These are phyloP conservation scores for Diaporthe sp. DNA, from an alignment of 2,329 filamentous ascomycete genomes.

Conservation along the genomic window DNA sequence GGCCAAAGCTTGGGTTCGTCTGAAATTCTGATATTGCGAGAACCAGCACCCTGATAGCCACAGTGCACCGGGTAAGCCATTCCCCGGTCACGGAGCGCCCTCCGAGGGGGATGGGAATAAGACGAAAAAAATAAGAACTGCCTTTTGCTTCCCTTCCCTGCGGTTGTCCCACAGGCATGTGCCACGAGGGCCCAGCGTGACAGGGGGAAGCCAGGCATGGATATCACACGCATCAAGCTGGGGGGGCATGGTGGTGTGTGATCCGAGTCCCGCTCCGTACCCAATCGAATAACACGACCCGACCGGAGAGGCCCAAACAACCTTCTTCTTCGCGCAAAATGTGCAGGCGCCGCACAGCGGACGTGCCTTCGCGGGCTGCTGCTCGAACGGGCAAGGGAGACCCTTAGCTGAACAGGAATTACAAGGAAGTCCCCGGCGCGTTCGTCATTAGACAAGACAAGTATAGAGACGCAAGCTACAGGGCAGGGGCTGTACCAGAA, in stretches of 20 bases:
- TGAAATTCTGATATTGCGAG: not conserved
- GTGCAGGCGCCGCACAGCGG: conserved; percentile 11
- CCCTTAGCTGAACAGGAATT: conserved; percentile 8
- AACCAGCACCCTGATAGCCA: not conserved
- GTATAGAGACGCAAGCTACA: not conserved
- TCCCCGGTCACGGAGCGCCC: not conserved
- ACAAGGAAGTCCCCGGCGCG: conserved; percentile 5
- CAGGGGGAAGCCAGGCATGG: not conserved
- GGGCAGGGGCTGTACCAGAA: conserved; percentile 5
- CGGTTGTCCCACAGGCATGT: not conserved
- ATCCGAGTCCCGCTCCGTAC: not conserved
- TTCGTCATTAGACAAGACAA: no score
- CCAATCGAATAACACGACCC: conserved; percentile 9
- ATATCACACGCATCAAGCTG: not conserved
- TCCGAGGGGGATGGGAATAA: not conserved
- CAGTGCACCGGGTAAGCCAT: no score
- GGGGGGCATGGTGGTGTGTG: not conserved
- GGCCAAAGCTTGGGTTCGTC: conserved; percentile 12
- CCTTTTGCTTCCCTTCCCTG: not conserved
- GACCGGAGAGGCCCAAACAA: not conserved
- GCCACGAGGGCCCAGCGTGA: not conserved
- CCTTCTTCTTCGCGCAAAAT: not conserved
- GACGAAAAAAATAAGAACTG: not conserved
- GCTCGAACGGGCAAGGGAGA: not conserved
- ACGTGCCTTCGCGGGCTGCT: not conserved